Evolutionary conservation across 2,329 filamentous ascomycete genomes (phyloP), one percentile per base, ranked within the genome.

Genomic region (Colletotrichum gloeosporioides): DNA sequence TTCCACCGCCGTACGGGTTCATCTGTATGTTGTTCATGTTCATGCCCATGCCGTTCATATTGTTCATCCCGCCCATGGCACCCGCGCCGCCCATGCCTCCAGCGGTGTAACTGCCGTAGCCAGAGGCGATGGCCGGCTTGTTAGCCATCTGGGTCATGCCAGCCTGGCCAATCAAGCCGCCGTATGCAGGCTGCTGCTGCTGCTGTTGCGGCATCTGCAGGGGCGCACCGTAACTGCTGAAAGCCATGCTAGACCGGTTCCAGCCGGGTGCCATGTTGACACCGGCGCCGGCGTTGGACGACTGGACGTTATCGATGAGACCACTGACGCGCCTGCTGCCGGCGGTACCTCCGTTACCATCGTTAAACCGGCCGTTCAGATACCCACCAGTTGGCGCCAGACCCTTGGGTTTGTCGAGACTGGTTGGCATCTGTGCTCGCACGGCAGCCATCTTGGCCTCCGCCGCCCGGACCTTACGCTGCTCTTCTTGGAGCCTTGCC

Each of bases 331-430:
- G 27, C 18, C n/a, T 63, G 18, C 59, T 29, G 16, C 12, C 12
- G 8, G 59, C n/a, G 5, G 59, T 63, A 9, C 59, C 89, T 7
- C 86, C 89, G 16, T 79, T 82, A 2, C 89, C 89, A 69, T 91
- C 89, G 78, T 92, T 92, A 80, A 89, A 92, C n/a, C 84, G 83
- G 4, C 90, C 90, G 25, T 87, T 85, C 78, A 86, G 85, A 80
- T 86, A 92, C 0, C 89, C 90, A 34, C 89, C 87, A 0, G 87
- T 81, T 32, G 82, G 83, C 27, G 82, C 80, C 69, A 53, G 44
- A 53, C 81, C 71, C n/a, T 78, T 78, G 2, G 85, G 79, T 3
- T 79, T 78, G 12, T 80, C 81, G 13, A 90, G 77, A 16, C 78
- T 83, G 4, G 84, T 82, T 3, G 90, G 89, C 86, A 91, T 89